Percentiles rank a stretch among this genome's conserved stretches.
Evolutionary conservation across 176 grass and related monocot genomes (phyloP).

Genomic region (Eremochloa ophiuroides): DNA sequence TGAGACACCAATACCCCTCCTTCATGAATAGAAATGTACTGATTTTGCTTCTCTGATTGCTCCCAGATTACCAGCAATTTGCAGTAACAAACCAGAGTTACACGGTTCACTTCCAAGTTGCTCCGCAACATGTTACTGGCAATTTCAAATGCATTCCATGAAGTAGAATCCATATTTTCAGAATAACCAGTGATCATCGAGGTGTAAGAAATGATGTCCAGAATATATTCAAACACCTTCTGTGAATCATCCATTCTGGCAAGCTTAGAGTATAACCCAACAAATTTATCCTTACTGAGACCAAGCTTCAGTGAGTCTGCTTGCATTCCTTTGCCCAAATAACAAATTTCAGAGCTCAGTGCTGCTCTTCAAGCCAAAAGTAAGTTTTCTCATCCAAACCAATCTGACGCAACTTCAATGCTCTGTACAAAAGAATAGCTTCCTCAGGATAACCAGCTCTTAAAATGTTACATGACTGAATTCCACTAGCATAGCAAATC

Average conservation of each 20-base stretch:
- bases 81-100: constrained; percentile 58
- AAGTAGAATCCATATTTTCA: constrained; percentile 29
- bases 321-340: constrained; percentile 45
- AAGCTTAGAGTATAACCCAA: constrained; percentile 52
- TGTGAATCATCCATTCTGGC: constrained; percentile 29
- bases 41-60: constrained; percentile 43
- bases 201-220: constrained; percentile 47
- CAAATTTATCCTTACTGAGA: constrained; percentile 39
- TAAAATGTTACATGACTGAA: constrained; percentile 49
- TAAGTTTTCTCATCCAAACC: constrained; percentile 41
- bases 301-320: constrained; percentile 54
- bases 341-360: constrained; percentile 29
- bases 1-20: constrained; percentile 42
- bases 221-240: constrained; percentile 44
- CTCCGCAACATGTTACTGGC: constrained; percentile 32
- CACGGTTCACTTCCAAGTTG: constrained; percentile 49
- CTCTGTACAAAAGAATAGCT: constrained; percentile 42
- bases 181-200: constrained; percentile 56
- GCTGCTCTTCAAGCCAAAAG: constrained; percentile 63
- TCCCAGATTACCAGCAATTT: constrained; percentile 45
- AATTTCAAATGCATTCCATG: constrained; percentile 43
- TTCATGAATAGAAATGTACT: constrained; percentile 49
- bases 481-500: constrained; percentile 43
- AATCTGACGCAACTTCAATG: constrained; percentile 24
- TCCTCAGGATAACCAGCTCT: constrained; percentile 48